A percentile compares a stretch with the other conserved stretches of the same genome.
Conservation (phyloP, 352 stramenopile species). For the Pythium graminicola region DNA sequence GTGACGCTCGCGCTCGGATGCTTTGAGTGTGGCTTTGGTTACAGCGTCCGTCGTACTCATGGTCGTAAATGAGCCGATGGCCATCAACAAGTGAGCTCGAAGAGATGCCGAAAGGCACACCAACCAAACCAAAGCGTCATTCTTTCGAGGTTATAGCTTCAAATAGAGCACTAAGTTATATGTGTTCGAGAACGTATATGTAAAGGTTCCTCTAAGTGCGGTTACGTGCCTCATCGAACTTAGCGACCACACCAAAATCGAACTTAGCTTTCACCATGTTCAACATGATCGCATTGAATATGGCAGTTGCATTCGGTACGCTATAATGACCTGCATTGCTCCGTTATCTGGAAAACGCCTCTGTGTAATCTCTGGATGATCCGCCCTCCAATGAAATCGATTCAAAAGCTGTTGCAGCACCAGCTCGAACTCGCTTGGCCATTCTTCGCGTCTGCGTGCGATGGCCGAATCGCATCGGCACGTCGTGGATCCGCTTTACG, state of each 20-base stretch:
- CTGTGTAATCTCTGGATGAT: too few relatives aligned
- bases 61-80: constrained; percentile 1
- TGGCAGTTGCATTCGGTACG: too few relatives aligned
- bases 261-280: too few relatives aligned
- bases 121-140: constrained; percentile 18
- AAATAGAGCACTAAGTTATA: constrained; percentile 16
- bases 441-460: constrained; percentile 36
- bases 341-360: too few relatives aligned
- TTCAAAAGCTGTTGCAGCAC: constrained; percentile 85
- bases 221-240: too few relatives aligned
- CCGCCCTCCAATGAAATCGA: too few relatives aligned
- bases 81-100: constrained; percentile 15
- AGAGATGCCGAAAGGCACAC: constrained; percentile 10
- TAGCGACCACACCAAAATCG: too few relatives aligned
- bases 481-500: constrained; percentile 65
- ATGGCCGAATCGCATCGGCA: constrained; percentile 70
- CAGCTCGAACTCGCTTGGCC: constrained; percentile 43
- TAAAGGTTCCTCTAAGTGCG: constrained; percentile 7
- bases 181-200: constrained; percentile 9
- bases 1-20: constrained; percentile 61
- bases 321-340: too few relatives aligned
- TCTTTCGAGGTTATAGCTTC: constrained; percentile 1
- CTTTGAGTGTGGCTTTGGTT: constrained; percentile 46
- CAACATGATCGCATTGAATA: too few relatives aligned
- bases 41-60: constrained; percentile 18